Base-by-base conservation (phyloP, 2,329 filamentous ascomycete species). In the Ophiocordyceps sinensis region DNA sequence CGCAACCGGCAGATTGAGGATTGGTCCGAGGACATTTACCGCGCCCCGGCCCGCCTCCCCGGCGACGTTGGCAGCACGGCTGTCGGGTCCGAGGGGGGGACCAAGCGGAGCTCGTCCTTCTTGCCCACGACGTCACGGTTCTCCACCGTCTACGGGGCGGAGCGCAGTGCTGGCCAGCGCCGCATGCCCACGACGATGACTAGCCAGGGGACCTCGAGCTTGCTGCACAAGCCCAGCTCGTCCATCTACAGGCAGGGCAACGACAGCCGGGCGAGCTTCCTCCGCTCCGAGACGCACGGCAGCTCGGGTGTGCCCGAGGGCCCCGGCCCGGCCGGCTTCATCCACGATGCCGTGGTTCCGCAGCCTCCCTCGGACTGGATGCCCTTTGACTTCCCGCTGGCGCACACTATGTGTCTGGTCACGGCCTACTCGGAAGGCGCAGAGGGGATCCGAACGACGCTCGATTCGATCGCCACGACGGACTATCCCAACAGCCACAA, bases 401-500 rank as follows among this genome's bases (percentile, higher is more conserved):
- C 88, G 37, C 91, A 98, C 62, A 74, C 85, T 1, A 87, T 98
- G 56, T 96, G 89, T 60, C 65, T 98, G 49, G 88, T 98, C 39
- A 98, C 93, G 23, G 87, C 87, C 15, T 98, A 98, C 60, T 98
- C 91, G 0, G 91, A 98, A 66, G 91, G 91, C 49, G 85, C 82
- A 48, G 82, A 94, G 45, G 91, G 89, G 54, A 75, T 98, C 42
- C 82, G 91, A 38, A 94, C 88, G 1, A 98, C 91, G 1, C 68
- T 98, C 26, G 88, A 98, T 63, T 98, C 91, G 1, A 82, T 98
- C 57, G 91, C 89, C 39, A 94, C 85, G 63, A 98, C 91, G 3
- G 93, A 98, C 61, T 98, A 98, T 53, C 91, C 91, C 39, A 98
- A 98, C 71, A 96, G 89, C 60, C 93, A 98, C 73, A 98, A 98